Evolutionary conservation across 225 moss, liverwort and hornwort species (phyloP).

Genomic region (Bryum argenteum): DNA sequence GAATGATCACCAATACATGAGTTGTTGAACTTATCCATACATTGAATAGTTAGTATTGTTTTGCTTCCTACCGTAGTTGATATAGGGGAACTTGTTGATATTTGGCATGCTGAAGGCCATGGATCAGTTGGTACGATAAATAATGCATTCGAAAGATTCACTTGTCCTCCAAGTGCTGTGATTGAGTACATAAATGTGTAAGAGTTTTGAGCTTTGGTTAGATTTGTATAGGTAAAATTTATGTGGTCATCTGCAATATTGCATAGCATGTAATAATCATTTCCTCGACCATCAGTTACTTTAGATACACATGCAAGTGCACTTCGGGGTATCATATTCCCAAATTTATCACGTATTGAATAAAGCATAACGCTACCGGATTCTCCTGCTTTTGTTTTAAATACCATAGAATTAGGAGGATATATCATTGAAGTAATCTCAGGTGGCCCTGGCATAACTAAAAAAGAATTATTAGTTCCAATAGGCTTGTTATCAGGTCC

Average conservation of each 20-base stretch:
- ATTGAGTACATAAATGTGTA: slow-evolving; percentile 34
- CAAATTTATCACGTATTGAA: slow-evolving; percentile 40
- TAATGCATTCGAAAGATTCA: slow-evolving; percentile 37
- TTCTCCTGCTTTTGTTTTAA: slow-evolving; percentile 28
- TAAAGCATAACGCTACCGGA: slow-evolving; percentile 23
- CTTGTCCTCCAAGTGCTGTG: slow-evolving; percentile 12
- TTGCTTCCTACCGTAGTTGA: slow-evolving; percentile 27
- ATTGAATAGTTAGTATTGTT: slow-evolving; percentile 33
- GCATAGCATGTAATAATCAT: slow-evolving; percentile 10
- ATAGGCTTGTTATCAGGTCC: neutral
- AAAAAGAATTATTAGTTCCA: slow-evolving; percentile 10
- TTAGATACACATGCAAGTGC: slow-evolving; percentile 23
- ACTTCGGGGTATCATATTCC: slow-evolving; percentile 35
- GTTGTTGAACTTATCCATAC: slow-evolving; percentile 37
- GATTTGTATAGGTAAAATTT: slow-evolving; percentile 26
- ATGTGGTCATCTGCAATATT: slow-evolving; percentile 5
- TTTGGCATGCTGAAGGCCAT: slow-evolving; percentile 26
- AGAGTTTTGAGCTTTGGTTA: slow-evolving; percentile 22
- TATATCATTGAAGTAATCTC: slow-evolving; percentile 37
- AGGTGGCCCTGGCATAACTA: slow-evolving; percentile 19
- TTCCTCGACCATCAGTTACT: slow-evolving; percentile 20
- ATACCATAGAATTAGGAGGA: slow-evolving; percentile 37
- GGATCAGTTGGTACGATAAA: slow-evolving; percentile 26
- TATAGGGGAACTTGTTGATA: slow-evolving; percentile 36
- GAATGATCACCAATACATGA: slow-evolving; percentile 38